Conservation (phyloP, 129 eudicot genomes). For the Heracleum sosnowskyi region DNA sequence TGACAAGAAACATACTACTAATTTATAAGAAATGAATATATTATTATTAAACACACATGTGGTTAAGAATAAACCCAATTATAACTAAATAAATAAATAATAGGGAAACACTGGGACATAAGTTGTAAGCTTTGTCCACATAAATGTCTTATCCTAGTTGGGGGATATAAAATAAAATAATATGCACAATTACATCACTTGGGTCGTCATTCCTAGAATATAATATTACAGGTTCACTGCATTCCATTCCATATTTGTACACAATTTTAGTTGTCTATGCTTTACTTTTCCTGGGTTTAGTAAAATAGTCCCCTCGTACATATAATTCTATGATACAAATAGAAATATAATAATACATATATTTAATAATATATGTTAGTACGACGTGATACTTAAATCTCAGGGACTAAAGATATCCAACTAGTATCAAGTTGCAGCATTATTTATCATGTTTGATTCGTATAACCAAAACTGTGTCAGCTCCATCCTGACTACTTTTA, state of each 20-base stretch:
- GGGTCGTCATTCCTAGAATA: slow-evolving; percentile 13
- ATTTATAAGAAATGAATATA: not conserved
- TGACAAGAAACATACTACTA: not conserved
- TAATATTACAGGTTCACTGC: not conserved
- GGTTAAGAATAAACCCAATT: not conserved
- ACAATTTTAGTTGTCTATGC: not conserved
- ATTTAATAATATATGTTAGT: not conserved
- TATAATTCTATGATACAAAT: not conserved
- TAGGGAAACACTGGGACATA: not conserved
- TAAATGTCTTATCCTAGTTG: slow-evolving; percentile 2
- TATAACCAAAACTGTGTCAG: not conserved
- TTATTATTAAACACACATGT: not conserved
- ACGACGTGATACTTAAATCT: not conserved
- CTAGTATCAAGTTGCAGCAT: not conserved
- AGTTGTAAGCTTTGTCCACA: not conserved
- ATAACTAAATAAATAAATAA: not conserved
- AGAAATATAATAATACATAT: not conserved
- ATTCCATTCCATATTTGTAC: not conserved
- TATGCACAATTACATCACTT: slow-evolving; percentile 9
- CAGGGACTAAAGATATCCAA: not conserved
- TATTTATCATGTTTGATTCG: not conserved
- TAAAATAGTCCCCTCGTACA: not conserved
- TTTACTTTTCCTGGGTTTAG: not conserved
- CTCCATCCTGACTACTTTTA: not conserved
- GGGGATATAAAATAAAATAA: not conserved